Evolutionary conservation across 1,284 basidiomycete genomes (phyloP).

Genomic region (Pisolithus thermaeus): DNA sequence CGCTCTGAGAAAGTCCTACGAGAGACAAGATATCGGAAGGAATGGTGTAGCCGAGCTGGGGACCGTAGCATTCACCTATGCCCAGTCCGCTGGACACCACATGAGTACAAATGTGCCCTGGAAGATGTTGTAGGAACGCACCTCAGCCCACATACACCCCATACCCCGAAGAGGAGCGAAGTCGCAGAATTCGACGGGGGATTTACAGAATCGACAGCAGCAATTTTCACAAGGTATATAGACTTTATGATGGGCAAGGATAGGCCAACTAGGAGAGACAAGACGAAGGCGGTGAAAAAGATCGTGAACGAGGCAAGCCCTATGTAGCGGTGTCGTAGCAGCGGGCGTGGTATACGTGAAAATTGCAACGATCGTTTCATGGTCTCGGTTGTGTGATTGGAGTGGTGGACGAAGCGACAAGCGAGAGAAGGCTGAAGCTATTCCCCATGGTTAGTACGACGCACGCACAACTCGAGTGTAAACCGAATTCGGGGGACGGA

Average conservation of each 20-base stretch:
- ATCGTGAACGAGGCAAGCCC: slow-evolving; percentile 41
- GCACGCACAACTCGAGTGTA: no score
- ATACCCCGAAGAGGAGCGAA: slow-evolving; percentile 63
- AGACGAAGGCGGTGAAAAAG: slow-evolving; percentile 54
- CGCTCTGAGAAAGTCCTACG: slow-evolving; percentile 38
- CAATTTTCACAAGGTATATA: slow-evolving; percentile 61
- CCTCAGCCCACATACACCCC: slow-evolving; percentile 66
- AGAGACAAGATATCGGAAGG: slow-evolving; percentile 35
- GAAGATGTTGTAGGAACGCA: slow-evolving; percentile 12
- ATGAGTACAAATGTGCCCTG: background rate
- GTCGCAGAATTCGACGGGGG: slow-evolving; percentile 51
- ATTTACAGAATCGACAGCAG: slow-evolving; percentile 31
- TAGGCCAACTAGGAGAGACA: slow-evolving; percentile 67
- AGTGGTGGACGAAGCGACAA: no score
- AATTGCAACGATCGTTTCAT: no score
- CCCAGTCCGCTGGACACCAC: slow-evolving; percentile 10
- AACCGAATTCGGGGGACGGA: no score
- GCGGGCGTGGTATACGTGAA: slow-evolving; percentile 25
- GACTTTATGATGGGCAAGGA: slow-evolving; percentile 69
- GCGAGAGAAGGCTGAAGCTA: no score
- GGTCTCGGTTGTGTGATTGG: no score
- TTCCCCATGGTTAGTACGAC: no score
- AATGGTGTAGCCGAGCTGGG: slow-evolving; percentile 51
- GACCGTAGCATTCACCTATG: slow-evolving; percentile 46
- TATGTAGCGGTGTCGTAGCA: slow-evolving; percentile 41